These are phyloP conservation scores for Aquanectria penicillioides DNA, from an alignment of 2,329 filamentous ascomycete genomes.

Conservation along the genomic window DNA sequence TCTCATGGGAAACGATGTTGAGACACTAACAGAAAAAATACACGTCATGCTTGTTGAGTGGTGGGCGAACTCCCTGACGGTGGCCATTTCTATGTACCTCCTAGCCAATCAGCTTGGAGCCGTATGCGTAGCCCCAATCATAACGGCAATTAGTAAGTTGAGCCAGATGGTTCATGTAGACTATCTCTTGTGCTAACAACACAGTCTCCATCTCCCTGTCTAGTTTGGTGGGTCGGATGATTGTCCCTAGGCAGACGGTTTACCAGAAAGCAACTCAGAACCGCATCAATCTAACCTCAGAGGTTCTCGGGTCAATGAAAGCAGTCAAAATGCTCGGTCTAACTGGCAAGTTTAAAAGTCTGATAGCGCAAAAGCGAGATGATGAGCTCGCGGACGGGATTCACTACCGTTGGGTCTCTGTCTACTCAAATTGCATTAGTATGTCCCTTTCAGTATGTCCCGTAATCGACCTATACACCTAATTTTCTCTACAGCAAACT, in stretches of 20 bases:
- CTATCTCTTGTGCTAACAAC: neutral
- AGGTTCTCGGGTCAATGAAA: conserved; percentile 45
- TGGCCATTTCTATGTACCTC: conserved; percentile 45
- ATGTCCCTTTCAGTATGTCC: conserved; percentile 9
- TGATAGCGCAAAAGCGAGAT: conserved; percentile 39
- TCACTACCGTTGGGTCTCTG: conserved; percentile 37
- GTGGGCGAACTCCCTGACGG: conserved; percentile 45
- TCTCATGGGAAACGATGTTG: conserved; percentile 47
- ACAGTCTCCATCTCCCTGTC: conserved; percentile 37
- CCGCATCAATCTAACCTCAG: conserved; percentile 47
- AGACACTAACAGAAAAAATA: conserved; percentile 41
- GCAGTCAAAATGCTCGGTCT: conserved; percentile 48
- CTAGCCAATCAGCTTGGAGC: conserved; percentile 45
- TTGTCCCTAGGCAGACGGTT: conserved; percentile 41
- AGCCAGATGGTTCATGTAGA: rapidly evolving
- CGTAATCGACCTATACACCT: neutral
- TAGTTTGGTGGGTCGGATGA: conserved; percentile 37
- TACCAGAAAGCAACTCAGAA: conserved; percentile 47
- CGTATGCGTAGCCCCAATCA: conserved; percentile 45
- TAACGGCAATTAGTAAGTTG: conserved; percentile 46
- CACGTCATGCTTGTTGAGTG: conserved; percentile 44
- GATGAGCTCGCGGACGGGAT: conserved; percentile 40
- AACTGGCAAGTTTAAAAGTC: conserved; percentile 37
- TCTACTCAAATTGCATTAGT: conserved; percentile 44
- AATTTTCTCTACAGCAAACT: conserved; percentile 34